These are phyloP conservation scores for Chloromonas sp. DNA, from an alignment of 163 green algal genomes.

Conservation along the genomic window DNA sequence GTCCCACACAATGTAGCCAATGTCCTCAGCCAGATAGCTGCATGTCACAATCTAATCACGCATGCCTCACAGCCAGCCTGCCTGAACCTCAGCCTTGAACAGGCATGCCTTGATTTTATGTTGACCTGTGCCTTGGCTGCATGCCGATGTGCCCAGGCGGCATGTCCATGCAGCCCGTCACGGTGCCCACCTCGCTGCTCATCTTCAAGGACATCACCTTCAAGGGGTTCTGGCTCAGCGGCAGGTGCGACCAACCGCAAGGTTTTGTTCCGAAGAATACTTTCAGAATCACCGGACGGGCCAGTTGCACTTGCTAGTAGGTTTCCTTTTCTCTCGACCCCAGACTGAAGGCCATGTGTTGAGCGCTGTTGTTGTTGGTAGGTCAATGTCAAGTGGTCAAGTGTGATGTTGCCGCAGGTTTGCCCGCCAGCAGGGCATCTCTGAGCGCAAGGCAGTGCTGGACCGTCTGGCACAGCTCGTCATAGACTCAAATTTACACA, in stretches of 20 bases:
- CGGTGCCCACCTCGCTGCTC: conserved; percentile 59
- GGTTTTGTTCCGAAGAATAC: neutral
- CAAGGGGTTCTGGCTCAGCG: conserved; percentile 79
- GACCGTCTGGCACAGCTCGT: neutral
- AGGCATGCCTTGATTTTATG: too few species aligned
- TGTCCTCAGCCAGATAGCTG: too few species aligned
- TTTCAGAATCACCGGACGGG: neutral
- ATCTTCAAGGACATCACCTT: conserved; percentile 87
- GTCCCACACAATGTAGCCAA: too few species aligned
- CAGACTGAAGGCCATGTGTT: too few species aligned
- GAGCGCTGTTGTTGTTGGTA: neutral
- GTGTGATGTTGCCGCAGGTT: neutral
- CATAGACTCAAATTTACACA: neutral
- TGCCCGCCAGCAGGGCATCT: neutral
- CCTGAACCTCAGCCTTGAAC: too few species aligned
- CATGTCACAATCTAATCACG: too few species aligned
- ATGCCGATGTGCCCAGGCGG: conserved; percentile 26
- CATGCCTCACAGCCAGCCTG: too few species aligned
- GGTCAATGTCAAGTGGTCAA: neutral
- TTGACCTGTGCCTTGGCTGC: too few species aligned
- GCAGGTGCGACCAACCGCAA: conserved; percentile 23
- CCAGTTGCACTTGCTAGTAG: neutral
- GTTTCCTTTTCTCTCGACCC: too few species aligned
- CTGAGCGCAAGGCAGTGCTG: neutral
- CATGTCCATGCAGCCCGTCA: conserved; percentile 77